phyloP scores from a whole-genome alignment of 441 rosid species.

The Eutrema salsugineum region DNA sequence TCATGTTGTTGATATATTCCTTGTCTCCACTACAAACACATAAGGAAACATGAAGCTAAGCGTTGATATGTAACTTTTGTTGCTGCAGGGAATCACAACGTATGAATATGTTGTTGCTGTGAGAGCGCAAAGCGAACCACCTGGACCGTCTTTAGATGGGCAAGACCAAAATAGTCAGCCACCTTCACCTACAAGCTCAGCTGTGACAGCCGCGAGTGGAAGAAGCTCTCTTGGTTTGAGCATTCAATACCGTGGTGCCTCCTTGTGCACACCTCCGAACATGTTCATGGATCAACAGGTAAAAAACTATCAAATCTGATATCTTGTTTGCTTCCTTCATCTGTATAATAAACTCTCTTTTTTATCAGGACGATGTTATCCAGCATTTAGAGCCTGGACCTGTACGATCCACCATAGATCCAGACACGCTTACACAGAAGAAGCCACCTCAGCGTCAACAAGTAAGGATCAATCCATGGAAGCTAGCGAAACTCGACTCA shows the following conservation, averaged over 20 bases:
- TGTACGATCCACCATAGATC: conserved; percentile 77
- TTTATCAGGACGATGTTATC: conserved; percentile 74
- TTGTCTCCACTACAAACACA: background rate
- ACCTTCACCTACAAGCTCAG: conserved; percentile 84
- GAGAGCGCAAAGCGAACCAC: conserved; percentile 85
- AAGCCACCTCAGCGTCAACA: conserved; percentile 60
- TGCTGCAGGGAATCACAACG: conserved; percentile 83
- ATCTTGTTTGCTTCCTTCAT: background rate
- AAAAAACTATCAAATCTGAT: background rate
- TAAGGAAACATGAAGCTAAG: background rate
- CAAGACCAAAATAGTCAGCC: conserved; percentile 71
- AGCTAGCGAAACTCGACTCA: conserved; percentile 86
- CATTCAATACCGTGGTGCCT: conserved; percentile 79
- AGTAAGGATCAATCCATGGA: conserved; percentile 92
- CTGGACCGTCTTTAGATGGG: conserved; percentile 72
- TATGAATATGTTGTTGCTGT: conserved; percentile 92
- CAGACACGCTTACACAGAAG: conserved; percentile 52
- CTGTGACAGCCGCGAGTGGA: conserved; percentile 87
- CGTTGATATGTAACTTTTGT: background rate
- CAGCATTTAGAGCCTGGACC: conserved; percentile 89
- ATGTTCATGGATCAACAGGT: conserved; percentile 97
- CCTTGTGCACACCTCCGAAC: conserved; percentile 95
- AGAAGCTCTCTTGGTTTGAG: conserved; percentile 86
- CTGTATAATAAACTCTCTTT: background rate
- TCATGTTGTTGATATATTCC: background rate